Base-by-base conservation (phyloP, 2,329 filamentous ascomycete genomes). In the Penicillium vulpinum region DNA sequence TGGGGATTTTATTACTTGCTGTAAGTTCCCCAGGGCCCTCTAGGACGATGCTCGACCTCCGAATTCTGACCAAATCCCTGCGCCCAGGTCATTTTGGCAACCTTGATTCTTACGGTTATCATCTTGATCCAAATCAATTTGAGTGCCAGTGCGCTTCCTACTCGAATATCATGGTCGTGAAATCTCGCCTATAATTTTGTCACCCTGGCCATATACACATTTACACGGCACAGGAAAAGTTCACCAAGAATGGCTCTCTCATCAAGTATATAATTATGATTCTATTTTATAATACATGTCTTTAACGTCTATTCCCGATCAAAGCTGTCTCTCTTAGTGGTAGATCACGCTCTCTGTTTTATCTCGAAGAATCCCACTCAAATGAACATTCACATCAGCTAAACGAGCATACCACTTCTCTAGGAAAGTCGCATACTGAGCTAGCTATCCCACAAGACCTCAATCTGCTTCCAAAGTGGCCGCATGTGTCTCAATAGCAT, bases 1-100 rank as follows among this genome's bases (percentile, higher is more conserved):
- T 86, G 13, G 81, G 80, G 54, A 60, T 70, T 2, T 68, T 80
- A 28, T 70, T 78, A 7, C 51, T 55, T 9, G 5, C 28, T n/a
- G 52, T 55, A 40, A 55, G 52, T 29, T 13, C 8, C 13, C 4
- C 1, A n/a, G n/a, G n/a, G n/a, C n/a, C n/a, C n/a, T n/a, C 10
- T n/a, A 5, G 13, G 4, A 8, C 1, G 2, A 15, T 36, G 9
- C 10, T 18, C 4, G 18, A 5, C 4, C 13, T 49, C 11, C 33
- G 16, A 6, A 35, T 28, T 15, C 11, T 29, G 29, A 35, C 2
- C 21, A 29, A 55, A 29, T 5, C 18, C 16, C 16, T 16, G 8
- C 7, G 7, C 15, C 5, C 35, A 68, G 66, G 45, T 66, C 15
- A 57, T 64, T 38, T 10, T 62, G 29, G 52, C 43, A 18, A 68